Evolutionary conservation across 768 basidiomycete species (phyloP), one percentile per base, ranked within the genome.

Genomic region (Rhizopogon salebrosus): DNA sequence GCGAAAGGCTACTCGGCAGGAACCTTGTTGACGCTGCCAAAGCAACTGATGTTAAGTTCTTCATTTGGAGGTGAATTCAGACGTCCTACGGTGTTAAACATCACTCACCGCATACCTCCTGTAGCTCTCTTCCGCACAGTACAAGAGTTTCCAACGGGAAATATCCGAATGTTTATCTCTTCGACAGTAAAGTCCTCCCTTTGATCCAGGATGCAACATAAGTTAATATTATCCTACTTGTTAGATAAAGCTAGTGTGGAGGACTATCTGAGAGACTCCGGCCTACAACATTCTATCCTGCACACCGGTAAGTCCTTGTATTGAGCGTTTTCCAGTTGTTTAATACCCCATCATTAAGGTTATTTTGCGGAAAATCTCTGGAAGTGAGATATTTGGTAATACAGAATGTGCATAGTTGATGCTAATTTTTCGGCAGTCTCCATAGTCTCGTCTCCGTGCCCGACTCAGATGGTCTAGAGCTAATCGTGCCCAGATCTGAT

Each of bases 1-100:
- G 54, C 22, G 69, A 70, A 37, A 48, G 57, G 16, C 16, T 53
- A 4, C 43, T 65, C 36, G 69, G 69, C 11, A 66, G 60, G 59
- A 70, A 70, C 34, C 29, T 69, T 35, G 58, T 67, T 9, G 64
- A 69, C 29, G 67, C 66, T 2, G 59, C 62, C 13, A 55, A 57
- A 41, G 60, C 46, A 35, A 54, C 34, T 5, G 49, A 54, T 2
- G 46, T 68, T 38, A 65, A 69, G 52, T 66, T 64, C 53, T 64
- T 69, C n/a, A 42, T 66, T 50, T 67, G 59, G 58, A 69, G 68
- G 66, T 67, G 40, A 41, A 13, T 29, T 29, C 5, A 4, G 1
- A 24, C 14, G 10, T 36, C 20, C 1, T 3, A 7, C 29, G 11
- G 4, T 31, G 34, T 18, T n/a, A 36, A 41, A 16, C 6, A 14